These are phyloP conservation scores for Colletotrichum orbiculare DNA, from an alignment of 2,329 filamentous ascomycete genomes.

Conservation along the genomic window DNA sequence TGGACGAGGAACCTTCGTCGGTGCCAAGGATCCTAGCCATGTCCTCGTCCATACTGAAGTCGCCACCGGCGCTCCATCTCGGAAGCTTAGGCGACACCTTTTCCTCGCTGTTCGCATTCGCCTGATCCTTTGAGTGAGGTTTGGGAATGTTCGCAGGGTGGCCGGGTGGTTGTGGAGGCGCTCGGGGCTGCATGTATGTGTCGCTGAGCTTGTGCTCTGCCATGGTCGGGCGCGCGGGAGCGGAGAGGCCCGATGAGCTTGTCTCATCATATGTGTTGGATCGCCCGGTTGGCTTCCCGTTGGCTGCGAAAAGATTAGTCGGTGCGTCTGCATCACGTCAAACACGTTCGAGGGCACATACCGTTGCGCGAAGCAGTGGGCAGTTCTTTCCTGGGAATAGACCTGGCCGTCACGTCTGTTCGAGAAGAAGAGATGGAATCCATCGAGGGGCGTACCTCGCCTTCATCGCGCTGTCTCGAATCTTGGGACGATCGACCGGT, in stretches of 20 bases:
- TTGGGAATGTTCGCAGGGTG: constrained; percentile 48
- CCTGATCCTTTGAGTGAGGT: constrained; percentile 58
- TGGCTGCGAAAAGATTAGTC: constrained; percentile 45
- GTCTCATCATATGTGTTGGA: constrained; percentile 41
- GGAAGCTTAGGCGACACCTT: constrained; percentile 75
- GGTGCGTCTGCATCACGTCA: constrained; percentile 36
- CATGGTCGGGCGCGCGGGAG: constrained; percentile 43
- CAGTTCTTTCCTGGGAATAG: constrained; percentile 74
- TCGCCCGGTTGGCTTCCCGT: constrained; percentile 45
- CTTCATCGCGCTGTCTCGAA: constrained; percentile 66
- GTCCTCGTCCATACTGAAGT: constrained; percentile 96
- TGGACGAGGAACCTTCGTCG: constrained; percentile 81
- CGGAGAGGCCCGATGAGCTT: constrained; percentile 29
- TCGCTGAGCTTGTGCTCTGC: constrained; percentile 58
- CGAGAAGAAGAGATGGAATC: constrained; percentile 54
- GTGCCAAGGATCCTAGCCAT: constrained; percentile 88
- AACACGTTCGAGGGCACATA: constrained; percentile 46
- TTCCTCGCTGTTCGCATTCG: constrained; percentile 52
- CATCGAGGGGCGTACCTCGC: constrained; percentile 57
- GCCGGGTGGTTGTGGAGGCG: constrained; percentile 64
- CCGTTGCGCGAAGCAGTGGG: constrained; percentile 55
- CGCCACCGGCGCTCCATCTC: constrained; percentile 81
- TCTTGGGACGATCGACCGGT: constrained; percentile 69
- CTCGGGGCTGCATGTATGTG: constrained; percentile 68
- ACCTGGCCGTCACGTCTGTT: constrained; percentile 56